phyloP scores from a whole-genome alignment of 2,329 filamentous ascomycete genomes.

The Balansia obtecta region DNA sequence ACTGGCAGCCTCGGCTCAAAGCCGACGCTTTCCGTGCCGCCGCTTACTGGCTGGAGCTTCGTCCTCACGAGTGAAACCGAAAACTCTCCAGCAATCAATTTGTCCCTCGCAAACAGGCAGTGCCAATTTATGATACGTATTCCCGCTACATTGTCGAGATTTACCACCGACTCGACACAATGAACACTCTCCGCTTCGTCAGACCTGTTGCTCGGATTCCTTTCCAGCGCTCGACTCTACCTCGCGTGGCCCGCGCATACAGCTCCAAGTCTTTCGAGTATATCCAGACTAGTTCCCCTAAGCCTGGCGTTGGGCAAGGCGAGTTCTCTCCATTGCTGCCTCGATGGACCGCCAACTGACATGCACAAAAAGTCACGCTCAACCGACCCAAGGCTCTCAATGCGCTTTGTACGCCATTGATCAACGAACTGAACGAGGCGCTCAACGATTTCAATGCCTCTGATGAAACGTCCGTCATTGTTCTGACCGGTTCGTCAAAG shows the following conservation, averaged over 20 bases:
- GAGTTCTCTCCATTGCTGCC: slow-evolving; percentile 15
- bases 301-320: slow-evolving; percentile 87
- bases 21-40: slow-evolving; percentile 18
- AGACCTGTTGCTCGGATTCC: slow-evolving; percentile 35
- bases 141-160: too few relatives aligned
- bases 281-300: slow-evolving; percentile 70
- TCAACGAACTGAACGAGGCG: slow-evolving; percentile 76
- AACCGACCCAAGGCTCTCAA: slow-evolving; percentile 94
- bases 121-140: too few relatives aligned
- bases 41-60: background rate
- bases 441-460: slow-evolving; percentile 58
- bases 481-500: slow-evolving; percentile 79
- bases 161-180: slow-evolving; percentile 14
- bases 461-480: slow-evolving; percentile 58
- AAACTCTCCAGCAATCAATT: too few relatives aligned
- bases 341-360: slow-evolving; percentile 2
- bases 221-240: slow-evolving; percentile 44
- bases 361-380: slow-evolving; percentile 58
- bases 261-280: slow-evolving; percentile 58
- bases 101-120: too few relatives aligned
- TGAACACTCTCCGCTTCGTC: slow-evolving; percentile 45
- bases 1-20: slow-evolving; percentile 14
- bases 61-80: background rate
- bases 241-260: slow-evolving; percentile 40
- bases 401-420: slow-evolving; percentile 81